Evolutionary conservation across 768 basidiomycete genomes (phyloP), one percentile per base, ranked within the genome.

Genomic region (Hericium alpestre): DNA sequence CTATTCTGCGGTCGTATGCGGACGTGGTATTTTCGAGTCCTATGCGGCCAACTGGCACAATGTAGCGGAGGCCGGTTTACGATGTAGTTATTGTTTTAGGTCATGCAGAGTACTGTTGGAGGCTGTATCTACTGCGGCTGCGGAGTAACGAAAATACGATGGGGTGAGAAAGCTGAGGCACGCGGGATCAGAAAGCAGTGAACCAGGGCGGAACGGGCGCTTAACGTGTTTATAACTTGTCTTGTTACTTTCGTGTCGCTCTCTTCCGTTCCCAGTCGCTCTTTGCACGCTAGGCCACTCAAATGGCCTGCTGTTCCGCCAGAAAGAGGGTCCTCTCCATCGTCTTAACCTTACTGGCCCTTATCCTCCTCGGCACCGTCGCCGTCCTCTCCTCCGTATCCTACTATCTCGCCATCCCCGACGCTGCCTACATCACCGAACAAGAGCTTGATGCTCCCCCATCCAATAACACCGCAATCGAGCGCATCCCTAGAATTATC

Each of bases 321-420:
- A 73, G 76, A 59, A 69, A 73, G 66, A 74, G 77, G 63, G 64
- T 73, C 1, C 67, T 81, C 32, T 72, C 79, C 64, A 66, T 75
- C 57, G 67, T 75, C 18, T 74, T 86, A 53, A 67, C 75, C 63
- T 60, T 85, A 58, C 76, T 95, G 64, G 84, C 82, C 57, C 78
- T 92, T 64, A 71, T 94, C 73, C 84, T 97, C 57, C 64, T 89
- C 20, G 93, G 93, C 49, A 97, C 94, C 18, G 82, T 96, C 71
- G 64, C 90, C 70, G 93, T 98, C 58, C 84, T 98, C 68, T 90
- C 90, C 9, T 93, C 90, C 22, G 81, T 97, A 51, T 87, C 93
- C 18, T 90, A 87, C 70, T 94, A 93, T 67, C 86, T 95, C 59
- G 78, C 83, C 59, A 92, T 97, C 66, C 81, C 86, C 69, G 70